phyloP scores from a whole-genome alignment of 768 basidiomycete species.

The Russula abietina region DNA sequence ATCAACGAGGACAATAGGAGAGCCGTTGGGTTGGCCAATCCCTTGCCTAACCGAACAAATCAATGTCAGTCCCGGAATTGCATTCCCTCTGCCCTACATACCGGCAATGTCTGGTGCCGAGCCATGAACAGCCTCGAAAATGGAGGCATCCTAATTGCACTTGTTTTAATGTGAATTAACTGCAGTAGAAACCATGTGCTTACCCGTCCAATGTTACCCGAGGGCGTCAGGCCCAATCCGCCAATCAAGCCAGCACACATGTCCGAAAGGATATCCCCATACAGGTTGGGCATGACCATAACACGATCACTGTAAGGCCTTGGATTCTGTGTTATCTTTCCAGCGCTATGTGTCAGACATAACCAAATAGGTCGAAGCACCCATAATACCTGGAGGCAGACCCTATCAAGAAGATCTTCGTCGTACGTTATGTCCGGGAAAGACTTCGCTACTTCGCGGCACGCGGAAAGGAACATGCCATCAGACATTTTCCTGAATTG shows the following conservation, averaged over 20 bases:
- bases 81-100: conserved; percentile 27
- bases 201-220: conserved; percentile 94
- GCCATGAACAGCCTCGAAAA: conserved; percentile 99
- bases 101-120: conserved; percentile 99
- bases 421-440: conserved; percentile 92
- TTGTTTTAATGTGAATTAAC: conserved; percentile 18
- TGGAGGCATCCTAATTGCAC: conserved; percentile 78
- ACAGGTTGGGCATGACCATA: conserved; percentile 99
- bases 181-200: conserved; percentile 26
- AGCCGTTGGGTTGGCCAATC: conserved; percentile 98
- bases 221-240: conserved; percentile 93
- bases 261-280: conserved; percentile 92
- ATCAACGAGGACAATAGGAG: conserved; percentile 90
- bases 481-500: conserved; percentile 97
- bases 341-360: not conserved
- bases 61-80: not conserved
- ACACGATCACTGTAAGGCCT: conserved; percentile 90
- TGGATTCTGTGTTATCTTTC: conserved; percentile 86
- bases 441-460: conserved; percentile 91
- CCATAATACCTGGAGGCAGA: conserved; percentile 73
- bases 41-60: conserved; percentile 52
- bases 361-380: not conserved
- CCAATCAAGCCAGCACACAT: conserved; percentile 99
- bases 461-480: conserved; percentile 98
- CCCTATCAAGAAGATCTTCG: conserved; percentile 95